Evolutionary conservation across 78 protist genomes (phyloP).

Genomic region (Bigelowiella natans): DNA sequence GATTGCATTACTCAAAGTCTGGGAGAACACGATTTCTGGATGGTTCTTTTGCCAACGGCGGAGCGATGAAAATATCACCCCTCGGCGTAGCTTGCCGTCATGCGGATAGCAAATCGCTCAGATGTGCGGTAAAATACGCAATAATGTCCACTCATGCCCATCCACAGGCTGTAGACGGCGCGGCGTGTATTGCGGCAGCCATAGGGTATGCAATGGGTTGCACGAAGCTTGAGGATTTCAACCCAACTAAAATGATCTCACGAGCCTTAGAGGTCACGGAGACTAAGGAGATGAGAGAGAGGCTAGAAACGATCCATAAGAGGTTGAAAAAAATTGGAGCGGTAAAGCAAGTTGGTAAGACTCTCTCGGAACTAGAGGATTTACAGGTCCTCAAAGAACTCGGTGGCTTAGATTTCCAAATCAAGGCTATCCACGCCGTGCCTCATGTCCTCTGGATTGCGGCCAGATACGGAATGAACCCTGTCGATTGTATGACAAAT

Average conservation of each 20-base stretch:
- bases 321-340: background rate
- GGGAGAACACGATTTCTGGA: too few relatives aligned
- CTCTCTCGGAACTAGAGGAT: too few relatives aligned
- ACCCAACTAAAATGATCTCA: background rate
- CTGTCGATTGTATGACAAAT: background rate
- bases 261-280: background rate
- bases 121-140: background rate
- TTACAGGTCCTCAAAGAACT: background rate
- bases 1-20: too few relatives aligned
- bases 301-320: background rate
- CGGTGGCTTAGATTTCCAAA: background rate
- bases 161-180: slow-evolving; percentile 12
- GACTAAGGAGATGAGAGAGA: background rate
- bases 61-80: background rate
- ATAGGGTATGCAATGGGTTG: background rate
- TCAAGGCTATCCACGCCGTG: background rate
- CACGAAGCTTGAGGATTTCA: background rate
- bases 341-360: background rate
- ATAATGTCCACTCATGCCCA: background rate
- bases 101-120: background rate
- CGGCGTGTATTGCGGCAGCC: background rate
- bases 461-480: background rate
- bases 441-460: background rate
- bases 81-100: background rate
- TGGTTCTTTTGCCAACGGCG: background rate